These are phyloP conservation scores for Lachancea dasiensis DNA, from an alignment of 805 yeast species.

Conservation along the genomic window DNA sequence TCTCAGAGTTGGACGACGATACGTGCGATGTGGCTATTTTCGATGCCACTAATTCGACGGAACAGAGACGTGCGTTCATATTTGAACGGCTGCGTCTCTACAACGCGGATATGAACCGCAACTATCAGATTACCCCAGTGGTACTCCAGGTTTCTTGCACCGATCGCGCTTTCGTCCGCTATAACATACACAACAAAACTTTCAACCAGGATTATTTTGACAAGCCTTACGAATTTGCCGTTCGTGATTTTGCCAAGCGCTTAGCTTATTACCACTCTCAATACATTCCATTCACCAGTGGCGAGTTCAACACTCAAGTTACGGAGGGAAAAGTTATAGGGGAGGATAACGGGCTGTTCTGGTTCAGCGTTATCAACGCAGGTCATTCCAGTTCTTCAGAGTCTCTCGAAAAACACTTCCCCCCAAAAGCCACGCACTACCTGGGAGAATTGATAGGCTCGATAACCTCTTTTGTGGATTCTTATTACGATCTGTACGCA, in stretches of 20 bases:
- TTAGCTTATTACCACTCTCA: conserved; percentile 42
- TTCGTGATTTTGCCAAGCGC: conserved; percentile 54
- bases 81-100: conserved; percentile 21
- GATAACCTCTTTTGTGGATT: conserved; percentile 20
- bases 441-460: conserved; percentile 14
- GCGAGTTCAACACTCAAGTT: conserved; percentile 19
- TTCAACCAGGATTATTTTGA: conserved; percentile 54
- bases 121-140: conserved; percentile 39
- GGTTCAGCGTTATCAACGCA: conserved; percentile 20
- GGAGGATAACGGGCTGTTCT: conserved; percentile 16
- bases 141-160: conserved; percentile 56
- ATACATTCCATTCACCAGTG: conserved; percentile 23
- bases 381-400: conserved; percentile 14
- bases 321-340: conserved; percentile 11
- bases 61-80: conserved; percentile 34
- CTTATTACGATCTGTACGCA: conserved; percentile 20
- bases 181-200: conserved; percentile 60
- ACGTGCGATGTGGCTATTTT: conserved; percentile 50
- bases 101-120: conserved; percentile 10
- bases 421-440: conserved; percentile 14
- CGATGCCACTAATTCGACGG: conserved; percentile 55
- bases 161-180: conserved; percentile 46
- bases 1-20: conserved; percentile 38
- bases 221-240: conserved; percentile 46
- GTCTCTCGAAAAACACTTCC: conserved; percentile 13